phyloP scores from a whole-genome alignment of 257 asterid genomes.

The Mentha longifolia region DNA sequence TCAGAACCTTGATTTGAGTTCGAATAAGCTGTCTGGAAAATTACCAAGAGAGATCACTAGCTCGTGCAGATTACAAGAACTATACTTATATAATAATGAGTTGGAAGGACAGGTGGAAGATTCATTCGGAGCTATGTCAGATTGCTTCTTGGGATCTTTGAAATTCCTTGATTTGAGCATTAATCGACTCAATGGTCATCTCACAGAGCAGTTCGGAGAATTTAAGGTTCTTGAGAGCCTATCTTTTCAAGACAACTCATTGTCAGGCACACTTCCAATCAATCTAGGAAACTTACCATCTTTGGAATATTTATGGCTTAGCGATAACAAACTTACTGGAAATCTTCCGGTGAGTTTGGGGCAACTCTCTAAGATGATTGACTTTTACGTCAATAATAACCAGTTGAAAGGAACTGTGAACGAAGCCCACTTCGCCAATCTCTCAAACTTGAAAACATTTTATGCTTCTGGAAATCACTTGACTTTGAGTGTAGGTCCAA shows the following conservation, averaged over 20 bases:
- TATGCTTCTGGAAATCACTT: background rate
- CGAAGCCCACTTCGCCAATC: conserved; percentile 4
- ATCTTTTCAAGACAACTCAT: background rate
- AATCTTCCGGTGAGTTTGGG: no score
- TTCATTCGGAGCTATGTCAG: conserved; percentile 16
- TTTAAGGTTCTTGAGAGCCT: background rate
- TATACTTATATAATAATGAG: background rate
- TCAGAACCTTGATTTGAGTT: background rate
- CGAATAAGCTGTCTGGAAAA: background rate
- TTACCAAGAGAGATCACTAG: background rate
- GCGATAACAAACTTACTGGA: background rate
- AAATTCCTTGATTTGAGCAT: background rate
- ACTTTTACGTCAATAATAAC: background rate
- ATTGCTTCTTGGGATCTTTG: conserved; percentile 1
- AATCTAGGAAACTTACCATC: background rate
- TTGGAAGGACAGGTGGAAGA: background rate
- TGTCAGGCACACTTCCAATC: background rate
- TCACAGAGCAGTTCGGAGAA: background rate
- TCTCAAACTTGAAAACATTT: background rate
- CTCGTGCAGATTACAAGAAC: background rate
- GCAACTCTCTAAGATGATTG: background rate
- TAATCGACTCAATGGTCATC: conserved; percentile 8
- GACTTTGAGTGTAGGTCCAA: background rate
- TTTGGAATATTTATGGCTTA: background rate
- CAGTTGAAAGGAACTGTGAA: conserved; percentile 11